A percentile compares a stretch with the other conserved stretches of the same genome.
phyloP scores from a whole-genome alignment of 2,329 filamentous ascomycete species.

The Ophiocordyceps polyrhachis-furcata region DNA sequence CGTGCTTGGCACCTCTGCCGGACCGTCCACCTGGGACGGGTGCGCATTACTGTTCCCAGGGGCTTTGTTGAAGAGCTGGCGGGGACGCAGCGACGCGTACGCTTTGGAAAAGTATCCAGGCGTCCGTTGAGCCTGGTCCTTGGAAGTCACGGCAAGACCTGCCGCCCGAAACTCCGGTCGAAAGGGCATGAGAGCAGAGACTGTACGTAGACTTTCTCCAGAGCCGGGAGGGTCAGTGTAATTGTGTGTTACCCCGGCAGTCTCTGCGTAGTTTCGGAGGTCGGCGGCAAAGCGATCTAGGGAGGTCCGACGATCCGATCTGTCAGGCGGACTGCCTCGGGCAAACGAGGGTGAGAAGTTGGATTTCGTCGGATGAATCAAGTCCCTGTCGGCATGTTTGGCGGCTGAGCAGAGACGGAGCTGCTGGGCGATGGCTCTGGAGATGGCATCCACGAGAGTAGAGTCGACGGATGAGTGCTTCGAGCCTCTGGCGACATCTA shows the following conservation, averaged over 20 bases:
- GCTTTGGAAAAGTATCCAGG: constrained; percentile 5
- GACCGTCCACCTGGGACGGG: constrained; percentile 13
- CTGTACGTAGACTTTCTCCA: constrained; percentile 27
- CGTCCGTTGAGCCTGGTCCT: constrained; percentile 19
- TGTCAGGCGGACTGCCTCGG: constrained; percentile 15
- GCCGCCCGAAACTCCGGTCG: constrained; percentile 32
- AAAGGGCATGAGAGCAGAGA: constrained; percentile 34
- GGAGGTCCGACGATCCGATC: constrained; percentile 22
- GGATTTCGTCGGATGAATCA: background rate
- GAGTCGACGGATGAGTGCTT: constrained; percentile 17
- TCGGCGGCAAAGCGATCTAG: constrained; percentile 18
- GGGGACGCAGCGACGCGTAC: constrained; percentile 3
- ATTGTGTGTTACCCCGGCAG: constrained; percentile 16
- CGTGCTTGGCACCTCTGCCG: constrained; percentile 6
- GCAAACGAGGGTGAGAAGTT: constrained; percentile 1
- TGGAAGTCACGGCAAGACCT: constrained; percentile 37
- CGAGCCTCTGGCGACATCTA: constrained; percentile 5
- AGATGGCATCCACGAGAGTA: constrained; percentile 23
- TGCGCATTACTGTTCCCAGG: constrained; percentile 1
- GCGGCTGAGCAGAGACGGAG: constrained; percentile 19
- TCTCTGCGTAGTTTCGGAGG: constrained; percentile 13
- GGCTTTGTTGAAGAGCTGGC: background rate
- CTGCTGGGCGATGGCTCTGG: constrained; percentile 26
- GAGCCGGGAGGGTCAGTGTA: constrained; percentile 22
- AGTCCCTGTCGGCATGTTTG: constrained; percentile 2